These are phyloP conservation scores for Phytopythium boreale DNA, from an alignment of 352 stramenopile genomes.

Conservation along the genomic window DNA sequence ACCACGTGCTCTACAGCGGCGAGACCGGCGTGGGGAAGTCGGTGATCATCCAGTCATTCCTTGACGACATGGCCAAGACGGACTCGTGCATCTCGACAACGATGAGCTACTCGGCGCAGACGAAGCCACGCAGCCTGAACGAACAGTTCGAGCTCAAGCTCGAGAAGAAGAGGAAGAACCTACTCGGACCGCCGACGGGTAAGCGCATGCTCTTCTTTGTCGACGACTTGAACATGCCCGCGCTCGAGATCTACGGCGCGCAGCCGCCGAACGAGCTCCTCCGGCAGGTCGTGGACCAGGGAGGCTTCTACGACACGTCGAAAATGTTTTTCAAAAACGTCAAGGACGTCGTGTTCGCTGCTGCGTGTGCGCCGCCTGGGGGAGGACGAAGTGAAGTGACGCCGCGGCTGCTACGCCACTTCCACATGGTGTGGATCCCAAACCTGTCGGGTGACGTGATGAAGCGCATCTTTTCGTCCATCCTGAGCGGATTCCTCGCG, in stretches of 20 bases:
- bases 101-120: slow-evolving; percentile 90
- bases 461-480: slow-evolving; percentile 88
- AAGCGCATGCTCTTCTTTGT: slow-evolving; percentile 90
- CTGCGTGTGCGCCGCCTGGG: slow-evolving; percentile 84
- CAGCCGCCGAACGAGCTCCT: slow-evolving; percentile 92
- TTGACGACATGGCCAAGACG: slow-evolving; percentile 86
- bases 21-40: slow-evolving; percentile 94
- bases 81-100: slow-evolving; percentile 80
- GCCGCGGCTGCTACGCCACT: slow-evolving; percentile 84
- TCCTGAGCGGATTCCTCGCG: slow-evolving; percentile 85
- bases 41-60: slow-evolving; percentile 89
- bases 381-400: slow-evolving; percentile 87
- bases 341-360: slow-evolving; percentile 81
- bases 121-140: slow-evolving; percentile 79
- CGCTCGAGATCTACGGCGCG: slow-evolving; percentile 90
- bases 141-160: slow-evolving; percentile 83
- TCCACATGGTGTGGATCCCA: slow-evolving; percentile 91
- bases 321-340: slow-evolving; percentile 95
- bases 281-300: slow-evolving; percentile 90
- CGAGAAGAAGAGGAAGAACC: slow-evolving; percentile 84
- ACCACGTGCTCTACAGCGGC: slow-evolving; percentile 88
- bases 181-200: slow-evolving; percentile 62
- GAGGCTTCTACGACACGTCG: slow-evolving; percentile 87
- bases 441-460: slow-evolving; percentile 83
- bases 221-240: slow-evolving; percentile 93